These are phyloP conservation scores for Aquilaria yunnanensis DNA, from an alignment of 345 rosid genomes.

Conservation along the genomic window DNA sequence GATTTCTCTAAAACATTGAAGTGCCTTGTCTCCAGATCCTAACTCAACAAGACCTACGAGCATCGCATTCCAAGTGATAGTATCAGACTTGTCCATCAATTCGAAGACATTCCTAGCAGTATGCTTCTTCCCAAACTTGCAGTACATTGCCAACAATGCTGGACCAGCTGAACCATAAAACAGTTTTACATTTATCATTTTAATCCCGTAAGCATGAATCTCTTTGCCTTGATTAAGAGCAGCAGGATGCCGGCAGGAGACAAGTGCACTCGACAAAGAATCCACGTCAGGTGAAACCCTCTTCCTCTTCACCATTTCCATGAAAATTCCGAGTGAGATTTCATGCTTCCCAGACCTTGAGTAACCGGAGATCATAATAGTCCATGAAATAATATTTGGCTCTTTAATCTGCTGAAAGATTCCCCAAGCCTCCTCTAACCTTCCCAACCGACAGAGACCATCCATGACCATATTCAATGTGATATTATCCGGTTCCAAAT, in stretches of 20 bases:
- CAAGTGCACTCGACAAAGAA: conserved; percentile 28
- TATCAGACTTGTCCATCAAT: conserved; percentile 32
- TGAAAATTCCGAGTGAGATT: conserved; percentile 17
- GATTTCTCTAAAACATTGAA: conserved; percentile 25
- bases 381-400: conserved; percentile 34
- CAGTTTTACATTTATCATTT: conserved; percentile 6
- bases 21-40: conserved; percentile 18
- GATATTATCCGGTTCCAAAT: conserved; percentile 29
- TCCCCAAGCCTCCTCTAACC: conserved; percentile 27
- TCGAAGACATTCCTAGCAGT: conserved; percentile 25
- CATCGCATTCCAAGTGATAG: conserved; percentile 40
- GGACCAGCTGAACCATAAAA: conserved; percentile 32
- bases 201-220: conserved; percentile 30
- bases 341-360: conserved; percentile 22
- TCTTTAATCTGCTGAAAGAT: conserved; percentile 21
- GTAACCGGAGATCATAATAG: conserved; percentile 31
- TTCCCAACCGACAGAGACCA: conserved; percentile 32
- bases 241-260: conserved; percentile 23
- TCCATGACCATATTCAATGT: conserved; percentile 31
- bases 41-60: conserved; percentile 27
- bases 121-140: conserved; percentile 20
- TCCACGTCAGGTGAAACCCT: conserved; percentile 21
- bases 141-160: conserved; percentile 31
- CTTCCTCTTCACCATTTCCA: conserved; percentile 20
- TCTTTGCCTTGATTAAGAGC: conserved; percentile 26